A percentile compares a stretch with the other conserved stretches of the same genome.
Conservation (phyloP, 2,329 filamentous ascomycete genomes). For the Penicillium sp. region DNA sequence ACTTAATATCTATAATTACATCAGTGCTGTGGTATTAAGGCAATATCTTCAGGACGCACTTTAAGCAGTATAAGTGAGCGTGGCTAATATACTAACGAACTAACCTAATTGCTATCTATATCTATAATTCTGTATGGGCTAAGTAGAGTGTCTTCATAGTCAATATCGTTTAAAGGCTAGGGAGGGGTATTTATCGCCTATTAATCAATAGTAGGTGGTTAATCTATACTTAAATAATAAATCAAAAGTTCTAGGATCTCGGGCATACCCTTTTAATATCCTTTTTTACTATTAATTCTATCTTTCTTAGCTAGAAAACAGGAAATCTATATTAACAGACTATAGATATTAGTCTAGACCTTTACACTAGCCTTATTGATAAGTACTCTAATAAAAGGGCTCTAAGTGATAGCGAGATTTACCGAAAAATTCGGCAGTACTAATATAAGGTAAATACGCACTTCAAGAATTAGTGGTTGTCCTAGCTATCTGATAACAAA, state of each 20-base stretch:
- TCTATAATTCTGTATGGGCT: conserved; percentile 20
- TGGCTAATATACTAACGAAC: conserved; percentile 7
- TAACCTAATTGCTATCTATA: conserved; percentile 12
- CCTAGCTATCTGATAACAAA: conserved; percentile 18
- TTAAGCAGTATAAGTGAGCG: conserved; percentile 5
- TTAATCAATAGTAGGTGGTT: conserved; percentile 30
- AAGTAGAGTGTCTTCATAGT: conserved; percentile 29
- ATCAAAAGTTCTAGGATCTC: conserved; percentile 6
- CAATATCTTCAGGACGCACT: no score
- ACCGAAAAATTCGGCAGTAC: conserved; percentile 25
- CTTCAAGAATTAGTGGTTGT: conserved; percentile 17
- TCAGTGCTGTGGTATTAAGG: conserved; percentile 20
- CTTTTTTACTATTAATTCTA: no score
- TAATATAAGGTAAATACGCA: conserved; percentile 17
- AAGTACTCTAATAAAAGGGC: conserved; percentile 23
- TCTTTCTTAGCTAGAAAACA: no score
- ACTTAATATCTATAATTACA: conserved; percentile 20
- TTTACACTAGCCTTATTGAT: conserved; percentile 13
- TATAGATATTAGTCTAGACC: conserved; percentile 16
- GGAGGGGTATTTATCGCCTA: conserved; percentile 17
- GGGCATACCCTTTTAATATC: conserved; percentile 2
- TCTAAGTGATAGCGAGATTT: conserved; percentile 22
- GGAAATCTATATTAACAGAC: conserved; percentile 4
- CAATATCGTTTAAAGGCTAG: conserved; percentile 24
- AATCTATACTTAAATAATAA: conserved; percentile 31